Percentiles rank a stretch among this genome's conserved stretches.
phyloP scores from a whole-genome alignment of 768 basidiomycete genomes.

The Fomitopsis pulvina region DNA sequence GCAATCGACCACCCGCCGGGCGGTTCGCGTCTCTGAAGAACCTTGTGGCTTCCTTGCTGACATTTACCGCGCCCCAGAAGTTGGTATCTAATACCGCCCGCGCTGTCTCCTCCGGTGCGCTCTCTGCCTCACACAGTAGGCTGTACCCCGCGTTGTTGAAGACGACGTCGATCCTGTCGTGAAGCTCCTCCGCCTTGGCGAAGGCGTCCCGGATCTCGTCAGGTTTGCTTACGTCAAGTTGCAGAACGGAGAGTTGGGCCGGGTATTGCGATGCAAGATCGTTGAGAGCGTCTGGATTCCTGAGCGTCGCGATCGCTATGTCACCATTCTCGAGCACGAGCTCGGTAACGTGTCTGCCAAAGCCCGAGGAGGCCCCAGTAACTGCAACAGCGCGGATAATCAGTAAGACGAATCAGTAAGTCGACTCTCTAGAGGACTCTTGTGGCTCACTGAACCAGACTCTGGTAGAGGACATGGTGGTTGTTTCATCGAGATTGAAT shows the following conservation, averaged over 20 bases:
- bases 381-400: conserved; percentile 6
- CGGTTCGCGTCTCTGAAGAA: conserved; percentile 31
- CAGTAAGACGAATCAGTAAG: not conserved
- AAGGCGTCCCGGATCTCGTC: conserved; percentile 15
- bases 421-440: not conserved
- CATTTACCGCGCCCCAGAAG: conserved; percentile 22
- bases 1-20: conserved; percentile 25
- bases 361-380: conserved; percentile 21
- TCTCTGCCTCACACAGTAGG: conserved; percentile 14
- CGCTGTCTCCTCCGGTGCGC: conserved; percentile 13
- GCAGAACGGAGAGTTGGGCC: conserved; percentile 13
- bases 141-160: conserved; percentile 20
- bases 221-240: conserved; percentile 16
- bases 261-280: conserved; percentile 14
- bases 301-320: conserved; percentile 21
- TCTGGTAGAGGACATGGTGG: not conserved
- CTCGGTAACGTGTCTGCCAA: conserved; percentile 17
- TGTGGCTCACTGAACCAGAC: not conserved
- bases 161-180: conserved; percentile 20
- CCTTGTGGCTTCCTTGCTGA: conserved; percentile 25
- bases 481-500: not conserved
- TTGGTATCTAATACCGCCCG: conserved; percentile 19
- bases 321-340: conserved; percentile 17
- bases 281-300: conserved; percentile 18
- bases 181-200: conserved; percentile 8